Conservation (phyloP, 2,329 filamentous ascomycete species). For the Arthrobotrys musiformis region DNA sequence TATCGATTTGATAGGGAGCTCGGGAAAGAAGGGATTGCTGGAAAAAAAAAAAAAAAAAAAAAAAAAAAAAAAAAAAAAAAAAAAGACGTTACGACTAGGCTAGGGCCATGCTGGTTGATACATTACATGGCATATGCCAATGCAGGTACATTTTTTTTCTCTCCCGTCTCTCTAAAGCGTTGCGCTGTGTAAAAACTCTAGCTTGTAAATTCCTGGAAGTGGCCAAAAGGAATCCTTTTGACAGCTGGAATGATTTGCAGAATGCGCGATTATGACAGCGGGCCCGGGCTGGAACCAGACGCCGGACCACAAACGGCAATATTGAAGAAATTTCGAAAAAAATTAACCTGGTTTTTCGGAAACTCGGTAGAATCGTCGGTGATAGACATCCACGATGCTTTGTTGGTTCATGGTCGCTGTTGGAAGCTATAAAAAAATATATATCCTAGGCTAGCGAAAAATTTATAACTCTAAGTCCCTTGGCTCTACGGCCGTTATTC, state of each 20-base stretch:
- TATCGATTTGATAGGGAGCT: conserved; percentile 8
- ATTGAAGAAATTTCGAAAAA: too few species aligned
- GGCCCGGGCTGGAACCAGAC: too few species aligned
- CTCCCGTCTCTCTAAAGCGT: background rate
- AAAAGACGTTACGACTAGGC: background rate
- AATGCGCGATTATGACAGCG: conserved; percentile 9
- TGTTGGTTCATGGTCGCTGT: background rate
- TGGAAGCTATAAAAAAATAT: too few species aligned
- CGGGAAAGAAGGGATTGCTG: background rate
- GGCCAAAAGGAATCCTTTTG: conserved; percentile 5
- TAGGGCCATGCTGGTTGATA: background rate
- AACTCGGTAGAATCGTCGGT: conserved; percentile 8
- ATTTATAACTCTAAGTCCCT: background rate
- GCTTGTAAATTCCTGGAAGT: conserved; percentile 1
- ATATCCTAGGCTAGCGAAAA: background rate
- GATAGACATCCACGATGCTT: background rate
- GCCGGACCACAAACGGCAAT: too few species aligned
- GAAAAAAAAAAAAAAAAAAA: background rate
- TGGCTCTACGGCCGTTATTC: background rate
- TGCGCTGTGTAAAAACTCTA: too few species aligned
- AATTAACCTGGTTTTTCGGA: background rate
- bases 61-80: background rate
- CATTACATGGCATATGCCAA: background rate
- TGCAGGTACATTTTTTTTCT: conserved; percentile 14
- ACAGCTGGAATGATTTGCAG: conserved; percentile 12